These are phyloP conservation scores for Yamadazyma endophytica DNA, from an alignment of 805 yeast genomes.

Conservation along the genomic window DNA sequence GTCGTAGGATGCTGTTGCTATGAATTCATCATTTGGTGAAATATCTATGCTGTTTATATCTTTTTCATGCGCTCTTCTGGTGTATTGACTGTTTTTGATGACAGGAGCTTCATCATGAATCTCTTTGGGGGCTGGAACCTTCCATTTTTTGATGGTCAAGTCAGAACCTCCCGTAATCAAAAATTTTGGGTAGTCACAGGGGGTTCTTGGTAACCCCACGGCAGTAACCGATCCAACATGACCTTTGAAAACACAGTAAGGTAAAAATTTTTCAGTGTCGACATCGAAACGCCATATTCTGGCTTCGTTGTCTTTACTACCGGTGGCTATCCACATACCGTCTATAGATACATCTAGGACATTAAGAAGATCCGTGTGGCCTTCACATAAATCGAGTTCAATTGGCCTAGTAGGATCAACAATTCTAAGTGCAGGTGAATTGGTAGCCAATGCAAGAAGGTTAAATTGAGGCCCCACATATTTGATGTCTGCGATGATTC, in stretches of 20 bases:
- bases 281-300: conserved; percentile 73
- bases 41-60: conserved; percentile 88
- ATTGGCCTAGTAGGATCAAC: conserved; percentile 59
- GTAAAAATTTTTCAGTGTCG: conserved; percentile 29
- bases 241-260: conserved; percentile 69
- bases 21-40: conserved; percentile 82
- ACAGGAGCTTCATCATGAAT: conserved; percentile 11
- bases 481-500: conserved; percentile 86
- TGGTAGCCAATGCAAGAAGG: conserved; percentile 82
- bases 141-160: conserved; percentile 83
- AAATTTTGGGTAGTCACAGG: conserved; percentile 51
- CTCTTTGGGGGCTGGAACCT: conserved; percentile 45
- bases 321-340: conserved; percentile 89
- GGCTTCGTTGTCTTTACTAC: conserved; percentile 84
- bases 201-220: conserved; percentile 63
- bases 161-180: conserved; percentile 82
- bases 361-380: conserved; percentile 83
- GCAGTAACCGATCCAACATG: conserved; percentile 88
- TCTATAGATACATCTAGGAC: conserved; percentile 72
- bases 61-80: conserved; percentile 95
- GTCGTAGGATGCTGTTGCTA: conserved; percentile 95
- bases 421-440: conserved; percentile 82
- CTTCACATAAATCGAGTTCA: conserved; percentile 64
- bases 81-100: conserved; percentile 70
- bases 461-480: conserved; percentile 62